Evolutionary conservation across 2,329 filamentous ascomycete species (phyloP), one percentile per base, ranked within the genome.

Genomic region (Waltergamsia citrina): DNA sequence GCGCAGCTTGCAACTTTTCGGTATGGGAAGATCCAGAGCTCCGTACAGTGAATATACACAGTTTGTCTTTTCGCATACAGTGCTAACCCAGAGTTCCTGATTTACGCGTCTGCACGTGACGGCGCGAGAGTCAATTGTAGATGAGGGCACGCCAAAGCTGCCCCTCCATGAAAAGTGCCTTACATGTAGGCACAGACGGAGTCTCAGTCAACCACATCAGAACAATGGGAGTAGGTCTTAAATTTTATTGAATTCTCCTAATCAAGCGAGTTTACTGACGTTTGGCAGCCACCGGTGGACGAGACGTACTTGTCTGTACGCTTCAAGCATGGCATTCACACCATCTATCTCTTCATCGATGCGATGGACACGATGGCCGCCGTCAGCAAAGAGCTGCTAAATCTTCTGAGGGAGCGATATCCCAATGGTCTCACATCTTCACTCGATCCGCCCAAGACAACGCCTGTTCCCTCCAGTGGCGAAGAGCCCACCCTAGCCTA

Each of bases 281-380:
- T n/a, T n/a, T n/a, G n/a, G n/a, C 30, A 34, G 32, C 17, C n/a
- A 22, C 16, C 29, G 6, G 43, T 60, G 15, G 56, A 61, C 39
- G 66, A 74, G 29, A 59, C 66, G n/a, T 62, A 70, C 43, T 65
- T 74, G 46, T 84, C 81, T 8, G 60, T 88, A 36, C 71, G 78
- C 39, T 77, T 88, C 60, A 86, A 85, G 55, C 71, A 82, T 52
- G 77, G 81, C 49, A 74, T 75, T 38, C 72, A 78, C 46, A 87
- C 81, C 4, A 65, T 86, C 42, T 74, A 83, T 46, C 64, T 87
- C 38, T 78, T 82, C 41, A 67, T 81, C 29, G 68, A 75, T 25
- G 60, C 75, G 5, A 59, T 69, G 11, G 67, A 69, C 25, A 56
- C 74, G 9, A 74, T 85, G 47, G 57, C 63, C 12, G 55, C 63